Percentiles rank a stretch among this genome's conserved stretches.
phyloP scores from a whole-genome alignment of 768 basidiomycete species.

The Boletus barrowsii region DNA sequence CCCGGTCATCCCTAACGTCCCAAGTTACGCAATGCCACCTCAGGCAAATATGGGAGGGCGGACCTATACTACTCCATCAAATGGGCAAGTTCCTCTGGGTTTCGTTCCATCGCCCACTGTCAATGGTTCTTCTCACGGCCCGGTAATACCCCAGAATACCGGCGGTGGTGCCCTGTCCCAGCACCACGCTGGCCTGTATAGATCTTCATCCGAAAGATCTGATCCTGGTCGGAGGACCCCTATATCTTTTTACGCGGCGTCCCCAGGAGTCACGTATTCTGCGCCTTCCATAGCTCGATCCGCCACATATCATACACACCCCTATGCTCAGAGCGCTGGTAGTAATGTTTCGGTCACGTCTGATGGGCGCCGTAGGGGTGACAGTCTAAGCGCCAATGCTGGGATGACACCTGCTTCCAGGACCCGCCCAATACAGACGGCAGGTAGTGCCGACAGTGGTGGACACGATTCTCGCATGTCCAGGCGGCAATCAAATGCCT shows the following conservation, averaged over 20 bases:
- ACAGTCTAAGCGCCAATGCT: constrained; percentile 21
- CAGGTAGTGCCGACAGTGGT: constrained; percentile 10
- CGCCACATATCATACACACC: constrained; percentile 4
- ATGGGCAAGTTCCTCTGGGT: constrained; percentile 12
- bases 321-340: neutral
- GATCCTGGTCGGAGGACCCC: constrained; percentile 19
- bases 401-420: constrained; percentile 24
- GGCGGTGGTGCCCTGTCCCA: constrained; percentile 8
- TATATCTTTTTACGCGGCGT: constrained; percentile 23
- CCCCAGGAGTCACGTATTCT: constrained; percentile 26
- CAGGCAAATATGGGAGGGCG: constrained; percentile 11
- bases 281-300: constrained; percentile 29
- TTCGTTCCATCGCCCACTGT: constrained; percentile 8
- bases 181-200: constrained; percentile 10
- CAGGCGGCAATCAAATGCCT: constrained; percentile 26
- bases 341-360: constrained; percentile 22
- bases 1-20: constrained; percentile 12
- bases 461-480: constrained; percentile 10
- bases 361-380: constrained; percentile 25
- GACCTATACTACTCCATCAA: constrained; percentile 7
- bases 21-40: too few species aligned
- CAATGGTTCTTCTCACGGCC: constrained; percentile 12
- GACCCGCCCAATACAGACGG: constrained; percentile 10
- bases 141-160: constrained; percentile 20
- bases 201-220: constrained; percentile 17